Evolutionary conservation across 352 stramenopile species (phyloP), one percentile per base, ranked within the genome.

Genomic region (Thraustochytrium sp.): DNA sequence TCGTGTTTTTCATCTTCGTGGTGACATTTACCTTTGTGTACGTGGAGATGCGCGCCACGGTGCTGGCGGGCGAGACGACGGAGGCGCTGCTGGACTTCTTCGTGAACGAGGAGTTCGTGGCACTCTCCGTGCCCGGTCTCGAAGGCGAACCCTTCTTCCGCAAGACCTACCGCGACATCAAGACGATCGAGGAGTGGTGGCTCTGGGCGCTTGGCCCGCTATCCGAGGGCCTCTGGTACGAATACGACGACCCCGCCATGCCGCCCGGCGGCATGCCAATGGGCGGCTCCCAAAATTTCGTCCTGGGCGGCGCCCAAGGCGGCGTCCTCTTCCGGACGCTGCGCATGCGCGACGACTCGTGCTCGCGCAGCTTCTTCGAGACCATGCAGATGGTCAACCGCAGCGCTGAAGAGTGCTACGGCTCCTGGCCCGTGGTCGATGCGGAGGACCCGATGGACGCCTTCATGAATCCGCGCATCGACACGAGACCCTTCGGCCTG

Each of bases 81-180:
- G 68, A 61, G 37, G 49, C 68, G 13, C 48, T 80, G 9, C 37
- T 80, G 46, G 68, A 80, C 31, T 64, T 63, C 46, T 80, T 80
- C 44, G 16, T 63, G 31, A 44, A 80, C 5, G 68, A 80, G 68
- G 68, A 80, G 5, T 80, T 80, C 40, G 59, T 72, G 16, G 13
- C 16, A 26, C 34, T 72, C 9, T 23, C 38, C 46, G 34, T 63
- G 26, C 21, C 26, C 44, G 68, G 40, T 26, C 51, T 48, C 37
- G 46, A 72, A 8, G 68, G 40, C 4, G 68, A 16, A 8, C 68
- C 68, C 9, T 80, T 65, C 49, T 80, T 80, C 37, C 48, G 9
- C 9, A 80, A 80, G 38, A 63, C 48, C 8, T 80, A 80, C 38
- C 26, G 40, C n/a, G 68, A 80, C 68, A 4, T 80, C 23, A 61